phyloP scores from a whole-genome alignment of 2,329 filamentous ascomycete genomes.

The Ophiostoma angusticollis region DNA sequence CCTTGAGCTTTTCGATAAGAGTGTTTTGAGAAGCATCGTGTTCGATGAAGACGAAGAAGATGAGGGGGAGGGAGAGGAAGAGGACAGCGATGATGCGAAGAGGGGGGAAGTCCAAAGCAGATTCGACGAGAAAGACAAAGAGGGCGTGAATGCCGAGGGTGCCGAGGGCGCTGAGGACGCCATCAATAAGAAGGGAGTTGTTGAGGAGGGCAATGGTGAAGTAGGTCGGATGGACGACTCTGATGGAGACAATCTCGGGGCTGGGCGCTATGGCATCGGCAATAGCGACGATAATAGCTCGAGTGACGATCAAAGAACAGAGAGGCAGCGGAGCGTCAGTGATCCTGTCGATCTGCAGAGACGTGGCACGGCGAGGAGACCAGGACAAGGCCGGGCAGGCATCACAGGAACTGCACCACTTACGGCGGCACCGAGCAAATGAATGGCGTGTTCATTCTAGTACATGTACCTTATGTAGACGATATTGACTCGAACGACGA shows the following conservation, averaged over 20 bases:
- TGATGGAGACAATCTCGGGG: constrained; percentile 15
- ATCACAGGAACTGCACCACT: too few species aligned
- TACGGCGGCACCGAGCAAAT: too few species aligned
- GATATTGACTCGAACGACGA: too few species aligned
- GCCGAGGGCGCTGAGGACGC: constrained; percentile 13
- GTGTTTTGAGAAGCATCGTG: constrained; percentile 71
- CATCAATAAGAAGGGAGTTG: constrained; percentile 6
- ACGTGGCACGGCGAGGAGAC: constrained; percentile 9
- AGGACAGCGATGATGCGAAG: constrained; percentile 20
- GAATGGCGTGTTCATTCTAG: too few species aligned
- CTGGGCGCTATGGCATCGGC: not conserved
- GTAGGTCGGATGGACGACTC: not conserved
- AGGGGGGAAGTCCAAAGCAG: constrained; percentile 21
- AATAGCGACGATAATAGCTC: constrained; percentile 46
- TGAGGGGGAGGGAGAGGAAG: constrained; percentile 39
- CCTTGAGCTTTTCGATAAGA: constrained; percentile 87
- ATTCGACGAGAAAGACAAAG: constrained; percentile 20
- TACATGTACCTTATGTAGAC: too few species aligned
- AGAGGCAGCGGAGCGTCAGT: constrained; percentile 41
- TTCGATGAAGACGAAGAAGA: constrained; percentile 52
- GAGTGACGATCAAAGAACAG: constrained; percentile 39
- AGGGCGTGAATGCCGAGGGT: constrained; percentile 18
- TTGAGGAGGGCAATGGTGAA: not conserved
- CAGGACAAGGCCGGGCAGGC: too few species aligned
- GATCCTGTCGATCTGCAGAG: constrained; percentile 24